Base-by-base conservation (phyloP, 352 stramenopile genomes). In the Thalassiosira exigua region DNA sequence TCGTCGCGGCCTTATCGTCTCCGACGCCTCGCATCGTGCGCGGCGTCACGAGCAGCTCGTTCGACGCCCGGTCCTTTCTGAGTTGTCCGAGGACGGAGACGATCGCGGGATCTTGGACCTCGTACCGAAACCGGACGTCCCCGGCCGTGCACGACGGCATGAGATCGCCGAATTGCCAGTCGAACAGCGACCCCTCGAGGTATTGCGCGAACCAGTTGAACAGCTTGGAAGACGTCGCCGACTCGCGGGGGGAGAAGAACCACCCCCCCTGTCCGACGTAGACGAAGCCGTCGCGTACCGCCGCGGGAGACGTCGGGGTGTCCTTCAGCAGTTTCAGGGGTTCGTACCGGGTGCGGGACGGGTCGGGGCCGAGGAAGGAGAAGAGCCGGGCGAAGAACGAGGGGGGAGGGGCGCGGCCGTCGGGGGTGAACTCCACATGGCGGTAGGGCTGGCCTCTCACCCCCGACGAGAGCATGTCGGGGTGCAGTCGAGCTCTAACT, bases 181-280 rank as follows among this genome's bases (percentile, higher is more conserved):
- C 74, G 36, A 82, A 74, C 1, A 82, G 41, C n/a, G 66, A 74
- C 32, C 74, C 74, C 53, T 82, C 74, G 51, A 82, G 44, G 39
- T 82, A 82, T 41, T 82, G 74, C 4, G 57, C 42, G 30, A 82
- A 82, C n/a, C 58, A 78, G 54, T 82, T 82, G 36, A 82, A 74
- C 19, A 82, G 44, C 48, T 62, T 68, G 3, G 39, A 59, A 0
- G 66, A 27, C 17, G 26, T 73, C 36, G 65, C 50, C 3, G 58
- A 59, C 19, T 72, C 58, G 26, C 72, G 67, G 0, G 74, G 66
- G 1, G 66, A 78, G 52, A 82, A 82, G 67, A 82, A 82, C 51
- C 78, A 82, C 5, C 67, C 74, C 1, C 74, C 74, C 30, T 73
- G 74, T 29, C 74, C 74, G 1, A 73, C 74, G 41, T 82, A 82